A percentile compares a stretch with the other conserved stretches of the same genome.
Evolutionary conservation across 768 basidiomycete genomes (phyloP).

Genomic region (Chlorophyllum brunneum): DNA sequence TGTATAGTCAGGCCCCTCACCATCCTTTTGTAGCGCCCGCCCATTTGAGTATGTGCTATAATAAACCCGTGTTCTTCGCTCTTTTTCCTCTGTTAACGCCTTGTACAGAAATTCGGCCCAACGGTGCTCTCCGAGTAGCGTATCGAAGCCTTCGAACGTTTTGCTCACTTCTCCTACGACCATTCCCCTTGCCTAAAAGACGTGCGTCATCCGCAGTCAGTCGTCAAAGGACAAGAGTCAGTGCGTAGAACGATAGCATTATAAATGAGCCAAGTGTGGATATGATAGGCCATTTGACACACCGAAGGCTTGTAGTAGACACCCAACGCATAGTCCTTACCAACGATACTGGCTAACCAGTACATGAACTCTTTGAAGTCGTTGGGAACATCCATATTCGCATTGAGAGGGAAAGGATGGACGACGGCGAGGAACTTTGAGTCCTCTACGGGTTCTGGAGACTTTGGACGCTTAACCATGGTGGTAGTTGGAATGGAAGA

Average conservation of each 20-base stretch:
- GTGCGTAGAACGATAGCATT: no score
- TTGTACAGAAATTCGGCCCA: slow-evolving; percentile 44
- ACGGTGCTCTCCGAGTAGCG: slow-evolving; percentile 47
- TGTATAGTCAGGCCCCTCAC: slow-evolving; percentile 23
- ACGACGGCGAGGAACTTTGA: slow-evolving; percentile 43
- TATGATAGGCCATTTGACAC: slow-evolving; percentile 13
- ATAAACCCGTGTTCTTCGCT: slow-evolving; percentile 36
- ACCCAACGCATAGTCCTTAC: slow-evolving; percentile 32
- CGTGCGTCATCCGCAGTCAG: no score
- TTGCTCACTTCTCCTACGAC: slow-evolving; percentile 47
- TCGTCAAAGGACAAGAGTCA: neutral
- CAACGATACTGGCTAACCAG: slow-evolving; percentile 47
- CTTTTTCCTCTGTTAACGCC: slow-evolving; percentile 33
- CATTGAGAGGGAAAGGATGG: slow-evolving; percentile 47
- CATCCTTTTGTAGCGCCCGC: slow-evolving; percentile 47
- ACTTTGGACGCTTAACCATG: slow-evolving; percentile 40
- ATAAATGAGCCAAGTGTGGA: neutral
- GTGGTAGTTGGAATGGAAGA: neutral
- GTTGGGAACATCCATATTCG: slow-evolving; percentile 37
- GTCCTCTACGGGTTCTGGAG: slow-evolving; percentile 38
- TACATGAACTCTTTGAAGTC: slow-evolving; percentile 38
- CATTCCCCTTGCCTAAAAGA: slow-evolving; percentile 37
- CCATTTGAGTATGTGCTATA: slow-evolving; percentile 37
- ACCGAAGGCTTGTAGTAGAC: slow-evolving; percentile 47
- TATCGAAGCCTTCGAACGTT: slow-evolving; percentile 27